Evolutionary conservation across 192 early-diverging fungal species (phyloP).

Genomic region (Helicostylum pulchrum): DNA sequence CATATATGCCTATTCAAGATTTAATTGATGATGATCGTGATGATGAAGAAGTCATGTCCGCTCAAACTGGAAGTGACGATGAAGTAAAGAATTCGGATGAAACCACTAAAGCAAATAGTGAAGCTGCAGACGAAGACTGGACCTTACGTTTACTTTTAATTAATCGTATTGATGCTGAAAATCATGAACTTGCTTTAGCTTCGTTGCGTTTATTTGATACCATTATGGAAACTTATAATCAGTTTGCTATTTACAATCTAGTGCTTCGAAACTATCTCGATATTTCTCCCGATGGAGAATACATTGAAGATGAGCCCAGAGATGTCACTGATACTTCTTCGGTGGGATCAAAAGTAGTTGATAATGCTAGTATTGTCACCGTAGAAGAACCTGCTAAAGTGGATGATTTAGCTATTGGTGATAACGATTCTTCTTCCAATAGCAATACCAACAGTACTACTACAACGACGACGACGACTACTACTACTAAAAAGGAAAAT

Average conservation of each 20-base stretch:
- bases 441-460: not conserved
- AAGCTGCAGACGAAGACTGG: constrained; percentile 18
- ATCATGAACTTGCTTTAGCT: constrained; percentile 47
- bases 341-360: constrained; percentile 14
- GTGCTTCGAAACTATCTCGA: constrained; percentile 54
- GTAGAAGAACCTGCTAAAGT: constrained; percentile 14
- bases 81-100: not conserved
- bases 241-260: constrained; percentile 57
- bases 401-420: constrained; percentile 21
- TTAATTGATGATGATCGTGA: constrained; percentile 23
- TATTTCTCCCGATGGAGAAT: constrained; percentile 29
- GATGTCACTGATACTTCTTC: constrained; percentile 20
- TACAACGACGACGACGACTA: too few relatives aligned
- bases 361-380: not conserved
- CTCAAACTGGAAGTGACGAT: not conserved
- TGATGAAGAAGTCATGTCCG: not conserved
- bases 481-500: constrained; percentile 26
- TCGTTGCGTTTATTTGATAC: constrained; percentile 60
- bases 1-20: not conserved
- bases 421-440: not conserved
- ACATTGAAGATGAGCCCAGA: constrained; percentile 24
- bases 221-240: constrained; percentile 56
- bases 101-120: constrained; percentile 2
- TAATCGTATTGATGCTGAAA: constrained; percentile 30
- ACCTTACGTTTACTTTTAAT: constrained; percentile 45